Conservation (phyloP, 495 filamentous ascomycete genomes). For the Trichoderma reesei region DNA sequence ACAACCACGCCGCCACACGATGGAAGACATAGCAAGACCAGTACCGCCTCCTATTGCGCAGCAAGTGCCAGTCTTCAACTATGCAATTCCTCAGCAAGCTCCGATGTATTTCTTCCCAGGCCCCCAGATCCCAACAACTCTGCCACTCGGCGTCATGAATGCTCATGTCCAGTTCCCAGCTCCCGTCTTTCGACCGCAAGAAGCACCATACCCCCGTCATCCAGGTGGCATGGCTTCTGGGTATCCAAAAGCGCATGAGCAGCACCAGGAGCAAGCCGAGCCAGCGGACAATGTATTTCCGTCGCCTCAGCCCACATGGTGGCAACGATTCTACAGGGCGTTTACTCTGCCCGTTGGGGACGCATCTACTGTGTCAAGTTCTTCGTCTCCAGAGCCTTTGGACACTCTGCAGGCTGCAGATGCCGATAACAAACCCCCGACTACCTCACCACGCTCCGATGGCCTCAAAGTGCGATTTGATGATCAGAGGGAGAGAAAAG, state of each 20-base stretch:
- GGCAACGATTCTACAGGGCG: not conserved
- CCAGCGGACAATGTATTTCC: not conserved
- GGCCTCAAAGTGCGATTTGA: not conserved
- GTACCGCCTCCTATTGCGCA: not conserved
- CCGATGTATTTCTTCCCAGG: not conserved
- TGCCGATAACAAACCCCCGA: not conserved
- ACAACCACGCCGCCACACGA: not conserved
- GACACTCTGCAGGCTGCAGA: not conserved
- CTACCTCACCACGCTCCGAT: not conserved
- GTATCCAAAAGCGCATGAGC: not conserved
- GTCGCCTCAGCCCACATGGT: not conserved
- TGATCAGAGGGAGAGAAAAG: not conserved
- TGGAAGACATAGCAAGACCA: not conserved
- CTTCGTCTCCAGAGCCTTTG: not conserved
- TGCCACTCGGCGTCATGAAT: not conserved
- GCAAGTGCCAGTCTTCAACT: not conserved
- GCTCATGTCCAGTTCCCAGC: not conserved
- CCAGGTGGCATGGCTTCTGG: not conserved
- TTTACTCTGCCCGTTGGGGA: slow-evolving; percentile 1
- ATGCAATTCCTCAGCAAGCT: not conserved
- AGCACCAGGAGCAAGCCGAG: not conserved
- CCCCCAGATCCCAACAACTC: not conserved
- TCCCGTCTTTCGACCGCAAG: not conserved
- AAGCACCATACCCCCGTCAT: not conserved
- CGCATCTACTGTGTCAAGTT: slow-evolving; percentile 10